Base-by-base conservation (phyloP, 2,329 filamentous ascomycete species). In the Emericellopsis atlantica region DNA sequence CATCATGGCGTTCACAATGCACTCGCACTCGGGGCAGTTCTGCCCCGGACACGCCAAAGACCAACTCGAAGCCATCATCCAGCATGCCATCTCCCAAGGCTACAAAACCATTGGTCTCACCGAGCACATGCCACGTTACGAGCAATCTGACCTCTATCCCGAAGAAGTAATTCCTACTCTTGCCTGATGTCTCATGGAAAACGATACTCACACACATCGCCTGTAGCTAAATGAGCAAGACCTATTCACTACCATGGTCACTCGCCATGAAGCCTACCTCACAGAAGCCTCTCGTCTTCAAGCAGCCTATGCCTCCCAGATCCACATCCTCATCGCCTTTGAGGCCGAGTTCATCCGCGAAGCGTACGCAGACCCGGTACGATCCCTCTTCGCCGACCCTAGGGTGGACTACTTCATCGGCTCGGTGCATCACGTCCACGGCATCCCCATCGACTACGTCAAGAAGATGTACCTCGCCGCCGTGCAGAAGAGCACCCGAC, bases 1-100 rank as follows among this genome's bases (percentile, higher is more conserved):
- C 12, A 44, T 14, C 40, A 96, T 96, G 92, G 89, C 90, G 2
- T 95, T 94, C 66, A 93, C 92, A 5, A 93, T 96, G 69, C 92
- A 98, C 63, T 94, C 87, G 55, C 92, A 98, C 65, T 96, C 92
- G 32, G 92, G 92, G 47, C 86, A 98, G 59, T 98, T 98, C 68
- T 98, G 92, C 66, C 81, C 81, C 9, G 78, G 82, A 51, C 92
- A 98, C 66, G 92, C 92, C 39, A 79, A 82, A 56, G 79, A 94
- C 57, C 73, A 78, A 16, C 74, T 98, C 9, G 90, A 96, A 59
- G 80, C 87, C 48, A 76, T 96, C 38, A 69, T 96, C 51, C 74
- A 80, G 54, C 74, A 79, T 11, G 90, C 90, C 48, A 86, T 96
- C 49, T 62, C 70, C 37, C 72, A 82, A 45, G 81, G 83, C 35